These are phyloP conservation scores for Leucosporidium creatinivorum DNA, from an alignment of 768 basidiomycete species.

Conservation along the genomic window DNA sequence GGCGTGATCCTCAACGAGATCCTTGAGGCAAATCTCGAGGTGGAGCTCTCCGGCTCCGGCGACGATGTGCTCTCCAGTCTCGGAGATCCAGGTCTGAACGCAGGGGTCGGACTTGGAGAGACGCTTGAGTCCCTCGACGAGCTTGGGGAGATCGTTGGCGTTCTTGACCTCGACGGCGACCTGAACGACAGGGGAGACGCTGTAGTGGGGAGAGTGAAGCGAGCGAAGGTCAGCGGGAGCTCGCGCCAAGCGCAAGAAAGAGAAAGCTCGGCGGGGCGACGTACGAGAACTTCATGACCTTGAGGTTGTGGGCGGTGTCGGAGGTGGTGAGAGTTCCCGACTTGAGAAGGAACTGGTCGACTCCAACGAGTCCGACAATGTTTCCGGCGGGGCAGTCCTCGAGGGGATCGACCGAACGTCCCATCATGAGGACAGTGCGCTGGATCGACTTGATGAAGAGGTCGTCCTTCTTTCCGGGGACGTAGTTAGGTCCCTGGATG, in stretches of 20 bases:
- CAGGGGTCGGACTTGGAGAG: constrained; percentile 99
- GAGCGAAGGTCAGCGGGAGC: constrained; percentile 49
- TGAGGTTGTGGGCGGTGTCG: constrained; percentile 99
- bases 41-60: constrained; percentile 99
- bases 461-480: constrained; percentile 98
- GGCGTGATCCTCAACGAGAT: constrained; percentile 98
- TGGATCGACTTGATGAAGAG: constrained; percentile 96
- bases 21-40: constrained; percentile 99
- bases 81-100: constrained; percentile 87
- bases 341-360: constrained; percentile 99
- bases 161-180: constrained; percentile 99
- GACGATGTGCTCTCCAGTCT: constrained; percentile 95
- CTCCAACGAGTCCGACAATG: constrained; percentile 97
- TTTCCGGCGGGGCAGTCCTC: constrained; percentile 99
- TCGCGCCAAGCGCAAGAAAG: constrained; percentile 53
- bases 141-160: constrained; percentile 95
- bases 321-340: constrained; percentile 94
- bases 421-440: constrained; percentile 99
- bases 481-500: constrained; percentile 97
- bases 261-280: not conserved
- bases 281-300: constrained; percentile 94
- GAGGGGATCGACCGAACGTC: constrained; percentile 94
- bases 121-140: constrained; percentile 99
- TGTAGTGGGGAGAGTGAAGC: not conserved
- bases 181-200: constrained; percentile 94